Conservation (phyloP, 2,329 filamentous ascomycete genomes). For the Pseudogymnoascus sp. region DNA sequence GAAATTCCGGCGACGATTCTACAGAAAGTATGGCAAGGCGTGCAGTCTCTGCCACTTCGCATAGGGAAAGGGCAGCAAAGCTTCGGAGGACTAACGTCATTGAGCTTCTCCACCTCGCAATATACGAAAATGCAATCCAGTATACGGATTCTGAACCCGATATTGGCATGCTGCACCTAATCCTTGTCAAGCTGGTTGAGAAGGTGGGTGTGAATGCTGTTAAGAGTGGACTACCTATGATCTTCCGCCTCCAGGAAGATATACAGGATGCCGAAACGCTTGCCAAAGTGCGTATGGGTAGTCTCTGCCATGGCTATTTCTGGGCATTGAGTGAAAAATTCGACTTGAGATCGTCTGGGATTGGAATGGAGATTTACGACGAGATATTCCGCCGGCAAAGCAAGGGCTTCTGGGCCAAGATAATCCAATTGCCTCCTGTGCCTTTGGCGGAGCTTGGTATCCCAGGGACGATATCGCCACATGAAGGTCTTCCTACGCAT, state of each 20-base stretch:
- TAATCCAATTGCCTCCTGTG: conserved; percentile 61
- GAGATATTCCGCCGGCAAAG: conserved; percentile 69
- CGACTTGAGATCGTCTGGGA: conserved; percentile 59
- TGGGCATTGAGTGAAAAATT: conserved; percentile 73
- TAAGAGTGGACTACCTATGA: conserved; percentile 75
- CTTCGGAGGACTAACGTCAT: conserved; percentile 49
- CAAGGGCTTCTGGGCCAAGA: conserved; percentile 71
- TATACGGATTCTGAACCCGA: conserved; percentile 64
- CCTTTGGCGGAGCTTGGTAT: conserved; percentile 52
- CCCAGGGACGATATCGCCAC: conserved; percentile 38
- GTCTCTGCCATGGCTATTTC: conserved; percentile 82
- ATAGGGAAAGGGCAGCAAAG: conserved; percentile 26
- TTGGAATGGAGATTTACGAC: conserved; percentile 62
- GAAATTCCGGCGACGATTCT: conserved; percentile 23
- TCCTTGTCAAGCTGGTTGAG: conserved; percentile 65
- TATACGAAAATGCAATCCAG: conserved; percentile 83
- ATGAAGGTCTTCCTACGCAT: conserved; percentile 35
- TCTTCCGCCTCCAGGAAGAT: conserved; percentile 80
- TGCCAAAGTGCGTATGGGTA: conserved; percentile 71
- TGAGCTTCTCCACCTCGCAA: conserved; percentile 70
- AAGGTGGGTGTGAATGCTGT: conserved; percentile 76
- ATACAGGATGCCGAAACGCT: conserved; percentile 57
- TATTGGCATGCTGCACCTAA: conserved; percentile 65
- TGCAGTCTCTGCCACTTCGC: conserved; percentile 60
- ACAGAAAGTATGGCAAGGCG: conserved; percentile 36